Percentiles rank a stretch among this genome's conserved stretches.
Conservation (phyloP, 345 rosid genomes). For the Hirschfeldia incana region DNA sequence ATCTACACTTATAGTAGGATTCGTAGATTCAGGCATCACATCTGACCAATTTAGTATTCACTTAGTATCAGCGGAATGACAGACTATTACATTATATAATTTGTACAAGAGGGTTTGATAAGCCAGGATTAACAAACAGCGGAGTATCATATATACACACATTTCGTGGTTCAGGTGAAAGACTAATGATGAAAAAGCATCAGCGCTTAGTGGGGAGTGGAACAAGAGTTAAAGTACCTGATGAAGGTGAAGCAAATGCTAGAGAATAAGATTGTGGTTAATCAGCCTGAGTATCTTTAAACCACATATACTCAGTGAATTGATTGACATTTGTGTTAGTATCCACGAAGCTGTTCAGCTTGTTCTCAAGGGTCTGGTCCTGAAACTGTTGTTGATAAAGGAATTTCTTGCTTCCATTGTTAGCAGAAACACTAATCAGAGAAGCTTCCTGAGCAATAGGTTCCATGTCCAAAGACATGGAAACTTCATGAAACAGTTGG, state of each 20-base stretch:
- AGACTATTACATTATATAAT: not conserved
- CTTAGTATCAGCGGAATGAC: conserved; percentile 20
- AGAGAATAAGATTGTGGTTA: conserved; percentile 10
- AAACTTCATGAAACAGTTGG: conserved; percentile 30
- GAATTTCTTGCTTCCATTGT: not conserved
- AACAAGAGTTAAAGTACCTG: conserved; percentile 34
- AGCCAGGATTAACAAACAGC: not conserved
- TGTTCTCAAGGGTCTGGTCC: conserved; percentile 7
- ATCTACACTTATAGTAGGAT: conserved; percentile 7
- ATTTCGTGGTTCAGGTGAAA: not conserved
- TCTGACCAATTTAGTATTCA: conserved; percentile 31
- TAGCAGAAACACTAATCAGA: conserved; percentile 4
- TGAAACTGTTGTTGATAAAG: conserved; percentile 1
- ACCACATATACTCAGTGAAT: conserved; percentile 19
- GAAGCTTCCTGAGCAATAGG: conserved; percentile 17
- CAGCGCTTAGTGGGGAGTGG: not conserved
- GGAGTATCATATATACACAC: conserved; percentile 12
- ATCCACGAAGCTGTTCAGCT: conserved; percentile 21
- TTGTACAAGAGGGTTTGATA: conserved; percentile 11
- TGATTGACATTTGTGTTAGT: conserved; percentile 8
- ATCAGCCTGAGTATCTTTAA: conserved; percentile 29
- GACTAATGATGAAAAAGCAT: not conserved
- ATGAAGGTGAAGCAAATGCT: conserved; percentile 24
- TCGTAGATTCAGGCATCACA: conserved; percentile 23
- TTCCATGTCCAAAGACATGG: conserved; percentile 34